Conservation (phyloP, 2,329 filamentous ascomycete genomes). For the Nectriaceae sp. region DNA sequence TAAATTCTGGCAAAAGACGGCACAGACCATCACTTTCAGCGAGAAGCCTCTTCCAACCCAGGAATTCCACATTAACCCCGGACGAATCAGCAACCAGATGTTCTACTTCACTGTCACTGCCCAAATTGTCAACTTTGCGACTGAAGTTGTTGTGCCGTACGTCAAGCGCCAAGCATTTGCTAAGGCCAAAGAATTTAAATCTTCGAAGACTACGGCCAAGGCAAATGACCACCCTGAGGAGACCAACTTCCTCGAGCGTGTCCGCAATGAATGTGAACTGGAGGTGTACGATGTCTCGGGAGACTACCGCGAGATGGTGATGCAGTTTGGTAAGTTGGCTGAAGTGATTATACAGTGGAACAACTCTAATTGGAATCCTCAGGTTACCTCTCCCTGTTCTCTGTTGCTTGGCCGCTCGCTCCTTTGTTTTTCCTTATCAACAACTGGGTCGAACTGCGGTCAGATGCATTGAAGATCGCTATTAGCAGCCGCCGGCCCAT, state of each 20-base stretch:
- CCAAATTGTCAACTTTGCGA: slow-evolving; percentile 82
- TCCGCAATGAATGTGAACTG: slow-evolving; percentile 80
- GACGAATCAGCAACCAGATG: slow-evolving; percentile 83
- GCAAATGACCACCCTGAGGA: slow-evolving; percentile 75
- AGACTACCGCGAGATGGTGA: slow-evolving; percentile 91
- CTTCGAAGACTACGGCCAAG: slow-evolving; percentile 51
- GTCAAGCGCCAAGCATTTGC: slow-evolving; percentile 76
- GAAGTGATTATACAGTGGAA: slow-evolving; percentile 6
- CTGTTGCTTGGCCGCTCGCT: slow-evolving; percentile 92
- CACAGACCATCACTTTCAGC: slow-evolving; percentile 73
- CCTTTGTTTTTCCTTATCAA: slow-evolving; percentile 87
- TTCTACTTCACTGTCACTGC: slow-evolving; percentile 96
- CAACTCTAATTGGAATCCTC: slow-evolving; percentile 28
- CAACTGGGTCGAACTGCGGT: slow-evolving; percentile 93
- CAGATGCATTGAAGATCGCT: slow-evolving; percentile 93
- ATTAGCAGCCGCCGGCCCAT: slow-evolving; percentile 85
- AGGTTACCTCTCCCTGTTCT: slow-evolving; percentile 89
- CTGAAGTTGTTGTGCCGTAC: slow-evolving; percentile 84
- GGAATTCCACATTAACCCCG: slow-evolving; percentile 79
- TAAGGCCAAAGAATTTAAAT: slow-evolving; percentile 77
- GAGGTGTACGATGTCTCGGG: slow-evolving; percentile 85
- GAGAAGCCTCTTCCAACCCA: slow-evolving; percentile 68
- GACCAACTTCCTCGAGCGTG: slow-evolving; percentile 74
- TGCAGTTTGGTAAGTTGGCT: slow-evolving; percentile 65
- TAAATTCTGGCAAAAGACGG: slow-evolving; percentile 75